Evolutionary conservation across 768 basidiomycete genomes (phyloP), one percentile per base, ranked within the genome.

Genomic region (Mycena sanguinolenta): DNA sequence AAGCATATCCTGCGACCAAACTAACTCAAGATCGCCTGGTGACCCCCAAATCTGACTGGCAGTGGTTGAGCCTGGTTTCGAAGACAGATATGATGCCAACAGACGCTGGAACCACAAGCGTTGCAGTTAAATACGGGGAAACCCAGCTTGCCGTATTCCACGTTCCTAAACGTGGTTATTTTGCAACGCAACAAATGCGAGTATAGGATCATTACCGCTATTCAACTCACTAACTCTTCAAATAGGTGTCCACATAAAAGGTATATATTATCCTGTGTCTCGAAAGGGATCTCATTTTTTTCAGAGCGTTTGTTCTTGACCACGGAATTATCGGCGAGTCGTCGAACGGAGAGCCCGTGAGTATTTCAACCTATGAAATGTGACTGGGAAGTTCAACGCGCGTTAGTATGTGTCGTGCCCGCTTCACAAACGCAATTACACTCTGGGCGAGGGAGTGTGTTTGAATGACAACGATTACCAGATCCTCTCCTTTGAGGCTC

Each of bases 271-370:
- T n/a, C n/a, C 21, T 42, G 4, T 54, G 6, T 63, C 13, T 17
- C 1, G 12, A n/a, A 7, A 55, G 19, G 9, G 19, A 46, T n/a
- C 53, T 61, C 17, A 62, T 28, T 55, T 12, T 25, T 58, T 23
- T 25, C 27, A 70, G 69, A 4, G 91, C 92, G 0, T 91, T 92
- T 73, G 90, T 93, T 12, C 87, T 93, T 12, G 89, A 89, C 34
- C 88, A 92, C 68, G 90, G 90, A 21, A 86, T 94, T 62, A 81
- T 94, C 12, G 91, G 91, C 0, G 91, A 92, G 73, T 89, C 90
- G 58, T 77, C 84, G 23, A 79, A 85, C 6, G 90, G 90, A 14
- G 82, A 85, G 14, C 81, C 88, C 82, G 89, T 88, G 68, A 72
- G 87, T 70, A 16, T n/a, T 12, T 28, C n/a, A 25, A 28, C 38